Base-by-base conservation (phyloP, 164 flowering plant species). In the Vitis amurensis region DNA sequence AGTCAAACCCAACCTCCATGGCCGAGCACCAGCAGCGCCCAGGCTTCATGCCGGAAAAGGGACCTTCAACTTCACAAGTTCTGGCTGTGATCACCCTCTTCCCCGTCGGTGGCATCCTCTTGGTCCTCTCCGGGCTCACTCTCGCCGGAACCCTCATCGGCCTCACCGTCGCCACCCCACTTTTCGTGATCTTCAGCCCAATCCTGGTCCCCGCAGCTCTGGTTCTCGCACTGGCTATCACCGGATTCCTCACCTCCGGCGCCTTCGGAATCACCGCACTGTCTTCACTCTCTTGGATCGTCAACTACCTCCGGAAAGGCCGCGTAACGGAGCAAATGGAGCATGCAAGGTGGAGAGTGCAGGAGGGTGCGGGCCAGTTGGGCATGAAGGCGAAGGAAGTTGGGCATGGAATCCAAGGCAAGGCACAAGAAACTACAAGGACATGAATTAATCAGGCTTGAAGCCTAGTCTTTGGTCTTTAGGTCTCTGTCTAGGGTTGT, bases 151-250 rank as follows among this genome's bases (percentile, higher is more conserved):
- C 94, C 14, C 30, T 90, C 23, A 64, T 86, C 58, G 91, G 90
- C 10, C 76, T 90, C 3, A 83, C 86, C 3, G 50, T 93, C n/a
- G 52, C 90, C 11, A 72, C 87, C 1, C 97, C 98, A 0, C 72
- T 89, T 8, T 89, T 93, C 68, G 63, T 93, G 8, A 61, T 93
- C n/a, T 93, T 84, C 82, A 89, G 93, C 81, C 98, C 96, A 1
- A 78, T 93, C 23, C 37, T 93, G 30, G 90, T 88, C 17, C 98
- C 97, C 0, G 93, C 98, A 0, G 84, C 87, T 0, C 44, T 90
- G 14, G 71, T 71, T 2, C 59, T 90, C 8, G 84, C 71, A 2
- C 59, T 88, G 16, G 84, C 92, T 1, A 84, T 90, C 1, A n/a
- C 79, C 4, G 98, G 97, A 14, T 87, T 93, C 61, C 59, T 93